Conservation (phyloP, 1,139 yeast species). For the Yamadazyma pseudoaaseri region DNA sequence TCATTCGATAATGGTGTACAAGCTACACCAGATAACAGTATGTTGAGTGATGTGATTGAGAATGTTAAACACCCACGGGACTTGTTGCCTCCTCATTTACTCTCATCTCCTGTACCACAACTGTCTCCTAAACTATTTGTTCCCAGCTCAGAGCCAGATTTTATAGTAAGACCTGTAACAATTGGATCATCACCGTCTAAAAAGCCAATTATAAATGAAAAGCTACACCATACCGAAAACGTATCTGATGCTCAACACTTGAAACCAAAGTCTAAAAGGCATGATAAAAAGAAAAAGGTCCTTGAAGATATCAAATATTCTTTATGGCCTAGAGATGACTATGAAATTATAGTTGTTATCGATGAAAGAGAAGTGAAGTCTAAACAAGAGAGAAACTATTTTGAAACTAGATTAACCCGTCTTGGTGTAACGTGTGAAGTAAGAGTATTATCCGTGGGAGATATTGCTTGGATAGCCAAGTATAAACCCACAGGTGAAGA, state of each 20-base stretch:
- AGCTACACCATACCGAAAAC: too few relatives aligned
- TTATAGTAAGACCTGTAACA: slow-evolving; percentile 1
- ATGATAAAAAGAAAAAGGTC: slow-evolving; percentile 23
- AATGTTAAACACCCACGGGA: slow-evolving; percentile 12
- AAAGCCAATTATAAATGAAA: neutral
- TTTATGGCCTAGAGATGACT: slow-evolving; percentile 43
- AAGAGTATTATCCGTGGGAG: slow-evolving; percentile 75
- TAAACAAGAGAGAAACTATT: slow-evolving; percentile 60
- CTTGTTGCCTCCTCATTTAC: slow-evolving; percentile 8
- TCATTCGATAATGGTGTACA: slow-evolving; percentile 38
- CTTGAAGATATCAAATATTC: slow-evolving; percentile 30
- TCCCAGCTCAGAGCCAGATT: slow-evolving; percentile 4
- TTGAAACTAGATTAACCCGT: slow-evolving; percentile 50
- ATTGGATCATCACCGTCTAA: neutral
- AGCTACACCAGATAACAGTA: slow-evolving; percentile 22
- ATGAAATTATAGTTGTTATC: slow-evolving; percentile 58
- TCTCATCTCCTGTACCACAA: slow-evolving; percentile 10
- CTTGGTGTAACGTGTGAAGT: slow-evolving; percentile 54
- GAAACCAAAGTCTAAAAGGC: slow-evolving; percentile 10
- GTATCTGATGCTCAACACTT: neutral
- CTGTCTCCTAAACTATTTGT: slow-evolving; percentile 3
- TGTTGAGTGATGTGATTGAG: slow-evolving; percentile 9
- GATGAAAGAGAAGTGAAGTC: slow-evolving; percentile 83
- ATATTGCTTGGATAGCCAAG: slow-evolving; percentile 84
- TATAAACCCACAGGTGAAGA: slow-evolving; percentile 56